phyloP scores from a whole-genome alignment of 2,329 filamentous ascomycete genomes.

The Aureobasidium sp. region DNA sequence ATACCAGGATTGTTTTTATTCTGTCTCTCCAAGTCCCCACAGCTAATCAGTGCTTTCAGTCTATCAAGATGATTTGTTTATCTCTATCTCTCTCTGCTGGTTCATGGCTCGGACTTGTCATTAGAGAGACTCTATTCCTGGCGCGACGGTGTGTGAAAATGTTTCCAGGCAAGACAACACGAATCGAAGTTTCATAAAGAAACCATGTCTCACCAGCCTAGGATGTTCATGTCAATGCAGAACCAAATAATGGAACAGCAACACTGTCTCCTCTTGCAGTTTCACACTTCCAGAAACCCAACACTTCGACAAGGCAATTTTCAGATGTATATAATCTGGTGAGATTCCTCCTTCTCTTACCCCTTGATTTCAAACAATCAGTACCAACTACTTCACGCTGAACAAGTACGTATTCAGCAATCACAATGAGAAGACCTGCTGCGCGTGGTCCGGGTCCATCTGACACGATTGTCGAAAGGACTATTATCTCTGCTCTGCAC shows the following conservation, averaged over 20 bases:
- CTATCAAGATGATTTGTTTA: neutral
- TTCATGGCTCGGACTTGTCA: too few relatives aligned
- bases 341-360: neutral
- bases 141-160: too few relatives aligned
- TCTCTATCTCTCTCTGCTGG: neutral
- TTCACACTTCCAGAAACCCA: too few relatives aligned
- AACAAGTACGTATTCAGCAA: neutral
- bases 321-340: too few relatives aligned
- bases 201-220: neutral
- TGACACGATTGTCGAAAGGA: neutral
- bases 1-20: neutral
- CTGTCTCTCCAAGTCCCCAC: neutral
- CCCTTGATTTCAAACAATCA: too few relatives aligned
- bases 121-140: neutral
- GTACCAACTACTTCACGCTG: neutral
- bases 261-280: too few relatives aligned
- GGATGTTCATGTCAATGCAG: too few relatives aligned
- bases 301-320: too few relatives aligned
- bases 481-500: neutral
- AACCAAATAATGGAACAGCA: too few relatives aligned
- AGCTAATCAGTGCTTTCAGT: neutral
- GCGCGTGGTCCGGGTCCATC: neutral
- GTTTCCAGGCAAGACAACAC: neutral
- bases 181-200: neutral
- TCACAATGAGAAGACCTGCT: neutral